Evolutionary conservation across 1,139 yeast species (phyloP).

Genomic region (Sugiyamaella japonica): DNA sequence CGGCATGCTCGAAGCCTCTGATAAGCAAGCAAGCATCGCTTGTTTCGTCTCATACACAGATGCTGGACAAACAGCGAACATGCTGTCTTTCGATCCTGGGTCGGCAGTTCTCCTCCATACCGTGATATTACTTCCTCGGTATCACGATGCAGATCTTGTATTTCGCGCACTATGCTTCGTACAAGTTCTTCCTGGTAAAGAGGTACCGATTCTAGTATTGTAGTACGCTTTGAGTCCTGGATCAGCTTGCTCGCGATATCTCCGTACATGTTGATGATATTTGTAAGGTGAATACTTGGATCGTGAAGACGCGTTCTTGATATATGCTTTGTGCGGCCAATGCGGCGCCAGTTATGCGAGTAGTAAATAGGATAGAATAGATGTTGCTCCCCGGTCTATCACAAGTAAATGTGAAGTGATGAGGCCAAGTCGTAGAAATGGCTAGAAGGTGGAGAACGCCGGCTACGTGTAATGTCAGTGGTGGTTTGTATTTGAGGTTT

Average conservation of each 20-base stretch:
- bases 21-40: conserved; percentile 84
- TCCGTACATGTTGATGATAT: conserved; percentile 65
- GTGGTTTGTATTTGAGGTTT: no score
- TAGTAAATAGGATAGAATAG: no score
- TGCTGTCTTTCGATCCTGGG: conserved; percentile 39
- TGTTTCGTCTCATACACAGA: conserved; percentile 79
- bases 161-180: conserved; percentile 54
- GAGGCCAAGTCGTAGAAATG: no score
- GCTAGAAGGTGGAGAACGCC: no score
- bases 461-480: no score
- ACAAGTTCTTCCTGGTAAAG: conserved; percentile 75
- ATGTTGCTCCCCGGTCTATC: no score
- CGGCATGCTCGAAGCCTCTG: conserved; percentile 69
- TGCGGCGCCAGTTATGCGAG: no score
- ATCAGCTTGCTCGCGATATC: conserved; percentile 80
- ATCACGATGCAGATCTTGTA: conserved; percentile 45
- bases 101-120: conserved; percentile 42
- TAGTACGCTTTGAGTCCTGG: conserved; percentile 79
- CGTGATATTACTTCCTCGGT: conserved; percentile 53
- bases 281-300: no score
- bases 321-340: no score
- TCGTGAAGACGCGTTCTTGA: no score
- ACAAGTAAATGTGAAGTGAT: no score
- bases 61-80: conserved; percentile 83
- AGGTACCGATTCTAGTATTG: conserved; percentile 66